phyloP scores from a whole-genome alignment of 2,329 filamentous ascomycete species.

The Endoconidiophora laricicola region DNA sequence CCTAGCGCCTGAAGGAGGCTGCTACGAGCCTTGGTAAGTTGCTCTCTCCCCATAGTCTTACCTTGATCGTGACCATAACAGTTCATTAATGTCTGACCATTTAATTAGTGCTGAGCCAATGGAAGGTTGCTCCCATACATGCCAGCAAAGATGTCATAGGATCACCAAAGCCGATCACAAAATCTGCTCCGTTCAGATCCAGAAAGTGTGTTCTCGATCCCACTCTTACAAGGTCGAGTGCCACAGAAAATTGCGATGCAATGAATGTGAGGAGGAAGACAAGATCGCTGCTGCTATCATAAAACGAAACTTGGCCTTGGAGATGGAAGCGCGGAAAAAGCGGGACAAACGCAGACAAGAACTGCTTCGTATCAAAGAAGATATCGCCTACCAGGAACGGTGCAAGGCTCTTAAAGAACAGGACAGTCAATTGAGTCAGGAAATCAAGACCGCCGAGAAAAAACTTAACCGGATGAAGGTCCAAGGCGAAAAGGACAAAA shows the following conservation, averaged over 20 bases:
- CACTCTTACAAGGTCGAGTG: constrained; percentile 36
- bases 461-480: not conserved
- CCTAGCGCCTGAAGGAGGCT: constrained; percentile 54
- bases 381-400: constrained; percentile 32
- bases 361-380: constrained; percentile 34
- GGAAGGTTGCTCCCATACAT: constrained; percentile 41
- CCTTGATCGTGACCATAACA: not conserved
- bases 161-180: constrained; percentile 38
- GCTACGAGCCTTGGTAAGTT: constrained; percentile 34
- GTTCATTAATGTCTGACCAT: not conserved
- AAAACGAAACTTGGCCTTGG: constrained; percentile 32
- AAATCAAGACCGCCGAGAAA: constrained; percentile 16
- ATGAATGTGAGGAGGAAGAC: constrained; percentile 34
- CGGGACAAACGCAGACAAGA: constrained; percentile 28
- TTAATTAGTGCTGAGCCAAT: constrained; percentile 29
- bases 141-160: constrained; percentile 45
- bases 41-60: not conserved
- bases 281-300: constrained; percentile 26
- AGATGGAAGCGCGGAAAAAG: constrained; percentile 27
- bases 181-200: constrained; percentile 21
- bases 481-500: not conserved
- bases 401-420: constrained; percentile 24
- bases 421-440: constrained; percentile 23
- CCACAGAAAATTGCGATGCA: constrained; percentile 26
- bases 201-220: constrained; percentile 31